phyloP scores from a whole-genome alignment of 768 basidiomycete species.

The Tylopilus sp. region DNA sequence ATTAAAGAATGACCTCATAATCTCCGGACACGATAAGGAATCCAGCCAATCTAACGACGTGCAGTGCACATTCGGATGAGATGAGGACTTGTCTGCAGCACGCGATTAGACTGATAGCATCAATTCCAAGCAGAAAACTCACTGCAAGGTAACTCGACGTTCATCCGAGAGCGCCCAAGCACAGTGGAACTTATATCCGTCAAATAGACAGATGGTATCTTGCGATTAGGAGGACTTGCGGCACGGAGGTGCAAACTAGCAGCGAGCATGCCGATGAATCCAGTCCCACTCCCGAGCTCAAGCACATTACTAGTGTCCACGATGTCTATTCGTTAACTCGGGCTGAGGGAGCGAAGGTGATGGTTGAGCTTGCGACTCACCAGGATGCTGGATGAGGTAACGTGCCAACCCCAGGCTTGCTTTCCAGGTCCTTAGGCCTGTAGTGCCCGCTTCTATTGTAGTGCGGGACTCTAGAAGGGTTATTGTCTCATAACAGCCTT shows the following conservation, averaged over 20 bases:
- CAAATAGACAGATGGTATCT: slow-evolving; percentile 38
- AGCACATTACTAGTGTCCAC: slow-evolving; percentile 45
- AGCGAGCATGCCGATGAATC: slow-evolving; percentile 67
- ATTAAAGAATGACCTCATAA: slow-evolving; percentile 29
- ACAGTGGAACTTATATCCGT: slow-evolving; percentile 68
- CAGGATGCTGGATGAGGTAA: slow-evolving; percentile 53
- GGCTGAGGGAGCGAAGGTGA: not conserved
- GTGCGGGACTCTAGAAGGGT: slow-evolving; percentile 74
- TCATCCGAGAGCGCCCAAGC: slow-evolving; percentile 55
- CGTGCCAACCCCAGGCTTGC: slow-evolving; percentile 66
- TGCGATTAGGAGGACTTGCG: not conserved
- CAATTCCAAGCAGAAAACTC: slow-evolving; percentile 25
- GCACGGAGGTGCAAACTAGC: slow-evolving; percentile 49
- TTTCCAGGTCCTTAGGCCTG: slow-evolving; percentile 76
- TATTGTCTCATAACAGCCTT: slow-evolving; percentile 35
- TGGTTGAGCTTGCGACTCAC: slow-evolving; percentile 33
- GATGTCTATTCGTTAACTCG: not conserved
- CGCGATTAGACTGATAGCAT: not conserved
- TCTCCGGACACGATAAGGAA: slow-evolving; percentile 38
- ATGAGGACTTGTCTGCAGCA: slow-evolving; percentile 50
- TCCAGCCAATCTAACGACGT: slow-evolving; percentile 64
- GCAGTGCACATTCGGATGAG: slow-evolving; percentile 44
- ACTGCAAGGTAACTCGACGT: slow-evolving; percentile 68
- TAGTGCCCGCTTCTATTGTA: slow-evolving; percentile 72
- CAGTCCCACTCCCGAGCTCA: slow-evolving; percentile 73